Base-by-base conservation (phyloP, 2,329 filamentous ascomycete species). In the Diplodia corticola region DNA sequence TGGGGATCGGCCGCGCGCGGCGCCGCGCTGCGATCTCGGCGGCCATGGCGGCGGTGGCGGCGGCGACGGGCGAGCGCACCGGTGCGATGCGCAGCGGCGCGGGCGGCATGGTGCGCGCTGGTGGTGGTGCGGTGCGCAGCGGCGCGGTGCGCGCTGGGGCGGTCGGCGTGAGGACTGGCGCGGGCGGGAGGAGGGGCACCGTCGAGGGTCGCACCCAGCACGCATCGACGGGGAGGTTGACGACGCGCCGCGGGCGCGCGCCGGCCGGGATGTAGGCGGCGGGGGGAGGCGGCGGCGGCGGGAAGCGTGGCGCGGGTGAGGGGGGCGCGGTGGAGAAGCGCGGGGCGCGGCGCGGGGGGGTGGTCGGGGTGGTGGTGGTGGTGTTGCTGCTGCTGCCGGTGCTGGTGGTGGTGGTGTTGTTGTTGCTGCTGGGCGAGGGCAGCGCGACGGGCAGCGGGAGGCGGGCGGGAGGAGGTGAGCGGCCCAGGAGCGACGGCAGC, bases 11-110 rank as follows among this genome's bases (percentile, higher is more conserved):
- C 12, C 28, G 17, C 6, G 15, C 15, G 28, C 30, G 9, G 28
- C 6, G 26, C 10, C 2, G 28, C 2, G 7, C 15, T 2, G 9
- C 17, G 1, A 9, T 5, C 6, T 2, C 2, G 1, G 17, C 26
- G 3, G 22, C 17, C 5, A 17, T 6, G 26, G 26, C 5, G 5
- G 5, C 15, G 24, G 17, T n/a, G 6, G 24, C 22, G 5, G 22
- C 15, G 3, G 44, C 37, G 13, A 30, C 30, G 5, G 9, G 7
- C 9, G 30, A 33, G 30, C n/a, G n/a, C n/a, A n/a, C n/a, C n/a
- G n/a, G n/a, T n/a, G n/a, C n/a, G n/a, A n/a, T n/a, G n/a, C n/a
- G n/a, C n/a, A n/a, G n/a, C n/a, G n/a, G n/a, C n/a, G n/a, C n/a
- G n/a, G n/a, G n/a, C n/a, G n/a, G n/a, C n/a, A n/a, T n/a, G n/a